These are phyloP conservation scores for Fomitiporia mediterranea DNA, from an alignment of 1,284 basidiomycete genomes.

Conservation along the genomic window DNA sequence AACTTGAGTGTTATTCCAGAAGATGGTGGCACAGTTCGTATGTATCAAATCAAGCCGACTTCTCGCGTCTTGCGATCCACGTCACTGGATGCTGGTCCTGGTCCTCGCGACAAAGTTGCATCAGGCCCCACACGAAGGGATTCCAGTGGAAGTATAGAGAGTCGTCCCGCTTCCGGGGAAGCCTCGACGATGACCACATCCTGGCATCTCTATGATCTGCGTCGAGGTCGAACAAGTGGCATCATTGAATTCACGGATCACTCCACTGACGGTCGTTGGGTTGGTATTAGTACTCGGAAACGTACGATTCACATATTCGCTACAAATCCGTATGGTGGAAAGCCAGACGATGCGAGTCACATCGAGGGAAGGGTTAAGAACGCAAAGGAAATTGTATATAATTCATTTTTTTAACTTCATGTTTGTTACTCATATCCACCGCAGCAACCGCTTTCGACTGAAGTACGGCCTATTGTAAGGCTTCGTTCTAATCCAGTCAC, in stretches of 20 bases:
- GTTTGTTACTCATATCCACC: not conserved
- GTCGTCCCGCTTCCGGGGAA: constrained; percentile 22
- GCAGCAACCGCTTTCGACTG: constrained; percentile 49
- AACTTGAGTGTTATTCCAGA: constrained; percentile 50
- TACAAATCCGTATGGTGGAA: constrained; percentile 71
- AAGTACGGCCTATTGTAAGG: constrained; percentile 54
- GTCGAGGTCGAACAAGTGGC: constrained; percentile 68
- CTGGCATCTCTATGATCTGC: constrained; percentile 66
- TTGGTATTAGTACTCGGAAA: constrained; percentile 62
- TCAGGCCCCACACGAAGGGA: constrained; percentile 12
- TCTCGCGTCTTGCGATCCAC: constrained; percentile 20
- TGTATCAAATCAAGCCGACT: constrained; percentile 47
- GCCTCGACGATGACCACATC: constrained; percentile 27
- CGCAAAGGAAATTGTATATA: constrained; percentile 43
- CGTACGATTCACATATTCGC: constrained; percentile 72
- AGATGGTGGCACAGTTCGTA: constrained; percentile 57
- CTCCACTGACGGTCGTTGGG: constrained; percentile 64
- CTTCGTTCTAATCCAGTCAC: constrained; percentile 40
- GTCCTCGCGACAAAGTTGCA: constrained; percentile 5
- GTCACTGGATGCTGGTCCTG: constrained; percentile 15
- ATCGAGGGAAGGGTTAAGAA: constrained; percentile 55
- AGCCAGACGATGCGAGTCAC: constrained; percentile 61
- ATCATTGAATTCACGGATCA: constrained; percentile 55
- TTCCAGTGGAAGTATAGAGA: constrained; percentile 9
- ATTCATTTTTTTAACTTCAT: constrained; percentile 1